Evolutionary conservation across 306 rosid genomes (phyloP).

Genomic region (Styphnolobium japonicum): DNA sequence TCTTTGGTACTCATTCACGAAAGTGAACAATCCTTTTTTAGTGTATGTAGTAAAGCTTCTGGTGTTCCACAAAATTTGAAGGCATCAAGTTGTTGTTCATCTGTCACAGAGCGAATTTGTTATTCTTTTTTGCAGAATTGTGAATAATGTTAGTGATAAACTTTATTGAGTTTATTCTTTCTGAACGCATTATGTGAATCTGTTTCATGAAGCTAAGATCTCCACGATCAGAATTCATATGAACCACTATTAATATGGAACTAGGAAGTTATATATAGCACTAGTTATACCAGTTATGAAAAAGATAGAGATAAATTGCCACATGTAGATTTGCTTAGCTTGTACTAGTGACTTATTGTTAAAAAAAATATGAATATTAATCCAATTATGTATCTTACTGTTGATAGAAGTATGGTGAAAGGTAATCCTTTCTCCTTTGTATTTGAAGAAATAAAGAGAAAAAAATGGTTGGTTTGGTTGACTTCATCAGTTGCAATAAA

Average conservation of each 20-base stretch:
- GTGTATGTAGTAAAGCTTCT: neutral
- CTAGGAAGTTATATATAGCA: neutral
- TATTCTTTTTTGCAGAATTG: neutral
- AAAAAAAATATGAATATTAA: neutral
- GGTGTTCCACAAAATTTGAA: neutral
- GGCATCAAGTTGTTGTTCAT: constrained; percentile 23
- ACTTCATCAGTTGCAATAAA: neutral
- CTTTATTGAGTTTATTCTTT: neutral
- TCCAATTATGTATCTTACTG: neutral
- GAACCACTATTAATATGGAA: neutral
- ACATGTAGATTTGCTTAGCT: neutral
- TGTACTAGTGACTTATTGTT: neutral
- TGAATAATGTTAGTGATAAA: neutral
- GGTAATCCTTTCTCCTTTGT: neutral
- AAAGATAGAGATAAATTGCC: neutral
- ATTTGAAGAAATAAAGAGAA: neutral
- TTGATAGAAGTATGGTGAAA: neutral
- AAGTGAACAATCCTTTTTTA: neutral
- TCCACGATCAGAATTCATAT: constrained; percentile 1
- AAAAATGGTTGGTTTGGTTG: neutral
- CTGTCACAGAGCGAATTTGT: neutral
- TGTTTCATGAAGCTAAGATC: constrained; percentile 10
- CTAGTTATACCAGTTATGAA: neutral
- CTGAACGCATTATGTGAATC: neutral
- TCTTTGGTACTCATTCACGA: neutral